Base-by-base conservation (phyloP, 148 eudicot species). In the Cornus kousa region DNA sequence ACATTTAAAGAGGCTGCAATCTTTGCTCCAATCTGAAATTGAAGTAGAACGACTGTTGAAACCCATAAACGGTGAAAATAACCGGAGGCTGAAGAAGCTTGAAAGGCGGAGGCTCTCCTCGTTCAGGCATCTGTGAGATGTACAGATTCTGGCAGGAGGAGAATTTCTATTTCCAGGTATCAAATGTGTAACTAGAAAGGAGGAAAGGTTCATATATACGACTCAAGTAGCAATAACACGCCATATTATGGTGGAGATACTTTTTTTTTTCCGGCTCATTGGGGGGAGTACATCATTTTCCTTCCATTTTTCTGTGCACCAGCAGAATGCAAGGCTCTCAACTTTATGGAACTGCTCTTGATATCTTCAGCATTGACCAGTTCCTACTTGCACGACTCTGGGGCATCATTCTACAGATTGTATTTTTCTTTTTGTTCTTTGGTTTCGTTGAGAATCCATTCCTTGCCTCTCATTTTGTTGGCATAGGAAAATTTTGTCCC, bases 1-100 rank as follows among this genome's bases (percentile, higher is more conserved):
- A 73, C 92, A 89, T 57, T 74, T 94, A 68, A 90, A 86, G 82
- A 78, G 90, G 83, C 72, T 94, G 77, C 91, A 92, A 31, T 81
- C 89, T 23, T 82, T 85, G 32, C 89, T 94, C 70, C 91, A 88
- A 75, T 83, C 84, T 0, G 90, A 90, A 68, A 79, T 82, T 31
- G 91, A 89, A 79, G 74, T 85, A 1, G 88, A 86, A 76, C 79
- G 88, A 65, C 53, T 86, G 43, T 72, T 90, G 82, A 89, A 89
- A 70, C 91, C 89, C 20, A 60, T 84, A 40, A 87, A 86, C 77
- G 78, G 78, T n/a, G 88, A 90, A 74, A 65, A 79, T 64, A 80
- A 76, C 72, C 65, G 88, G 74, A 79, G 83, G 82, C 48, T 81
- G 73, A 90, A 88, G 82, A 90, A 88, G 82, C 67, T 78, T 53